Percentiles rank a stretch among this genome's conserved stretches.
Conservation (phyloP, 73 alveolate species). For the Paramecium primaurelia region DNA sequence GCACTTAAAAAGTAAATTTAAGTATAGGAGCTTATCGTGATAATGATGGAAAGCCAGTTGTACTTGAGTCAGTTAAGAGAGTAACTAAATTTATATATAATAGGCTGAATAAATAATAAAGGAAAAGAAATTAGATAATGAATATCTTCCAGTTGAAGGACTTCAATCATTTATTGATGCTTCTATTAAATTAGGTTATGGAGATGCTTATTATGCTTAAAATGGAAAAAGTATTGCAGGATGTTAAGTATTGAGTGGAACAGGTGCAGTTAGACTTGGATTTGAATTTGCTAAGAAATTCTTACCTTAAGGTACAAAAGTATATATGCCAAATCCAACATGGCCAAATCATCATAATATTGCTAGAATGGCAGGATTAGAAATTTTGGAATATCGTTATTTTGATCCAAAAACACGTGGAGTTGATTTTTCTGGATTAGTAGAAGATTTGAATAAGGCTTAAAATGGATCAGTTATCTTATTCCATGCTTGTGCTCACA, state of each 20-base stretch:
- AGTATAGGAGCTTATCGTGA: conserved; percentile 96
- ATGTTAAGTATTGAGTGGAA: conserved; percentile 87
- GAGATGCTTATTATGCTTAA: conserved; percentile 57
- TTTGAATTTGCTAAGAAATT: conserved; percentile 76
- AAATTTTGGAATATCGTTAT: conserved; percentile 81
- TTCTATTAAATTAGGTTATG: conserved; percentile 85
- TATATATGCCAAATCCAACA: conserved; percentile 89
- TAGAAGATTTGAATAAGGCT: conserved; percentile 82
- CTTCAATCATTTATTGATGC: conserved; percentile 67
- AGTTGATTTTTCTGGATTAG: conserved; percentile 83
- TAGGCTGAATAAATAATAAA: conserved; percentile 79
- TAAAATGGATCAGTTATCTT: conserved; percentile 84
- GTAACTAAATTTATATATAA: not conserved
- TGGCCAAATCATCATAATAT: conserved; percentile 92
- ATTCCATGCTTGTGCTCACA: conserved; percentile 95
- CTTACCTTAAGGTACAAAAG: conserved; percentile 73
- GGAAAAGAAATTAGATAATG: conserved; percentile 85
- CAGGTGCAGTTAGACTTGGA: conserved; percentile 94
- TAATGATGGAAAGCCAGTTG: conserved; percentile 86
- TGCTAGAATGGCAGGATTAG: conserved; percentile 82
- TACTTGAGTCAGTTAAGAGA: conserved; percentile 71
- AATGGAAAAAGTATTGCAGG: conserved; percentile 81
- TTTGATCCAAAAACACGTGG: conserved; percentile 81
- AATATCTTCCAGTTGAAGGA: conserved; percentile 92
- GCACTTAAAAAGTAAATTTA: conserved; percentile 83